phyloP scores from a whole-genome alignment of 2,329 filamentous ascomycete species.

The Diaporthe destruens region DNA sequence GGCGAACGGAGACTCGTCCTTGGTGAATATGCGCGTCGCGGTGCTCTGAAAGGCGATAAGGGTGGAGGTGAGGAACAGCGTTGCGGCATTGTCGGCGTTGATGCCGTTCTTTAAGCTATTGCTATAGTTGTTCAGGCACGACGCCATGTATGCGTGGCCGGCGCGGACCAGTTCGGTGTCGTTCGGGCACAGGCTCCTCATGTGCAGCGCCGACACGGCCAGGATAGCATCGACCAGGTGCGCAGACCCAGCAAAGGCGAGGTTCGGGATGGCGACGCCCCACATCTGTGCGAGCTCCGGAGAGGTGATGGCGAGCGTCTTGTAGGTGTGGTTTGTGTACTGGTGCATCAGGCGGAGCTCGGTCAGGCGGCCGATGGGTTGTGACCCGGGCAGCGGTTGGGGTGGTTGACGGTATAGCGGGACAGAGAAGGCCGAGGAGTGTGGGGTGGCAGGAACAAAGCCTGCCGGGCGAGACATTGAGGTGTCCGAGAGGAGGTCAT shows the following conservation, averaged over 20 bases:
- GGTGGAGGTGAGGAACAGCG: conserved; percentile 72
- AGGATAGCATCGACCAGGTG: conserved; percentile 74
- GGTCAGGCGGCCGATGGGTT: conserved; percentile 61
- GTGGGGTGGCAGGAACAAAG: conserved; percentile 29
- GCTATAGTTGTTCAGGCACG: conserved; percentile 72
- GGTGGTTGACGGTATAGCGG: conserved; percentile 54
- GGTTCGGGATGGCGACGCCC: conserved; percentile 69
- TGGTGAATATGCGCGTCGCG: conserved; percentile 71
- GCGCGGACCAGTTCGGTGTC: conserved; percentile 72
- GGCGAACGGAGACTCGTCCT: conserved; percentile 60
- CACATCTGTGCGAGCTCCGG: conserved; percentile 68
- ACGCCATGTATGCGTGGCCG: conserved; percentile 75
- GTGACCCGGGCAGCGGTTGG: conserved; percentile 53
- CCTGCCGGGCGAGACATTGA: conserved; percentile 37
- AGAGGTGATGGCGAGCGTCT: conserved; percentile 69
- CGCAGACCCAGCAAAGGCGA: conserved; percentile 70
- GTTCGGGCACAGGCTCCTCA: conserved; percentile 68
- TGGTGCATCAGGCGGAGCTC: conserved; percentile 75
- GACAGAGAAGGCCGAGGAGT: conserved; percentile 46
- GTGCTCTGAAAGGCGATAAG: conserved; percentile 77
- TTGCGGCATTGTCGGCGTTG: conserved; percentile 70
- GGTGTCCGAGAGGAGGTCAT: conserved; percentile 21
- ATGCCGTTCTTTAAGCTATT: conserved; percentile 68
- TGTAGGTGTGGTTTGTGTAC: conserved; percentile 71
- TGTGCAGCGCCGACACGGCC: conserved; percentile 73